Evolutionary conservation across 2,329 filamentous ascomycete species (phyloP), one percentile per base, ranked within the genome.

Genomic region (Fusarium ambrosium): DNA sequence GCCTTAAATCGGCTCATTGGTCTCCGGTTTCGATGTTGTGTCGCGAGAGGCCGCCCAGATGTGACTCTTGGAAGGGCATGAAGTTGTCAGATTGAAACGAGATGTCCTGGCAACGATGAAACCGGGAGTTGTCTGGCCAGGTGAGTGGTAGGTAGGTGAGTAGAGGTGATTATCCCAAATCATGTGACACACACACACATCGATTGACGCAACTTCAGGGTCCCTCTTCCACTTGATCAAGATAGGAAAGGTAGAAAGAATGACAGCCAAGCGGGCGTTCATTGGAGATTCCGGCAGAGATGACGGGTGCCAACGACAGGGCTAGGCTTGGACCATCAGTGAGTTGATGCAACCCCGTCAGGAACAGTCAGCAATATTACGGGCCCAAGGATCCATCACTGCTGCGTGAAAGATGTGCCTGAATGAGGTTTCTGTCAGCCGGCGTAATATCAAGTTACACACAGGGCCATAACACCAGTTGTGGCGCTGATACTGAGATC

Each of bases 341-440:
- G 36, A 45, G 62, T 64, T 36, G 29, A 70, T 73, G 71, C 58
- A 71, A 74, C 66, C 51, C 56, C 36, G 27, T 55, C 27, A 55
- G 48, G 48, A 55, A 55, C 48, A 55, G 48, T 55, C 29, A 55
- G 48, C 27, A 55, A n/a, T 20, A 34, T 34, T 34, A 34, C 11
- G 18, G 27, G 48, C n/a, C 48, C 48, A 55, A 32, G 27, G 16
- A 29, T 51, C 16, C 24, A 51, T 51, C 16, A 51, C 9, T 53
- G 27, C 5, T 53, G 27, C 6, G 48, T 32, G 48, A 53, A 53
- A 55, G 48, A 55, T 55, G 27, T 55, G 27, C 27, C 48, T 55
- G 48, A 29, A 55, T 55, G 29, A n/a, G 29, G 20, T 20, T 58
- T 58, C 29, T 58, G 53, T 58, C 29, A 58, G 32, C 53, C 20